Conservation (phyloP, 2,329 filamentous ascomycete genomes). For the Trichoderma oligosporum region DNA sequence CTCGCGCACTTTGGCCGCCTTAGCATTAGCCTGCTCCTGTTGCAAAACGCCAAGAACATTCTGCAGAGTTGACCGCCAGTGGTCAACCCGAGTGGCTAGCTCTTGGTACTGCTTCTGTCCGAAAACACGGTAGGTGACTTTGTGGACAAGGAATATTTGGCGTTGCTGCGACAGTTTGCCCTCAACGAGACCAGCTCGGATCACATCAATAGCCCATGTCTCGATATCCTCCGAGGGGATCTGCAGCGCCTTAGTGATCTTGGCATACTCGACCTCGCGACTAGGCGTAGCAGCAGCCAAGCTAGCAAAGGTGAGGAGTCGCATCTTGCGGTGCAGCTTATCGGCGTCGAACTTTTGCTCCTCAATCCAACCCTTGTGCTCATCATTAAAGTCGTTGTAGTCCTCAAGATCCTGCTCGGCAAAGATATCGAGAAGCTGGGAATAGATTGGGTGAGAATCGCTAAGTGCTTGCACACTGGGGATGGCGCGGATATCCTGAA, state of each 20-base stretch:
- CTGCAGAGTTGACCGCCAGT: slow-evolving; percentile 80
- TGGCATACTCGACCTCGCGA: slow-evolving; percentile 82
- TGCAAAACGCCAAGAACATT: slow-evolving; percentile 75
- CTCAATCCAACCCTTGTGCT: slow-evolving; percentile 82
- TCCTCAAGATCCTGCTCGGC: slow-evolving; percentile 91
- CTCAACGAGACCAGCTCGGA: slow-evolving; percentile 91
- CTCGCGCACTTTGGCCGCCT: slow-evolving; percentile 74
- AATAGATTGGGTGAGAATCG: slow-evolving; percentile 78
- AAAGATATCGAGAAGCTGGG: slow-evolving; percentile 92
- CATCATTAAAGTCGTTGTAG: slow-evolving; percentile 91
- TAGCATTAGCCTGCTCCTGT: slow-evolving; percentile 75
- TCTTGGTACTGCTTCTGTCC: slow-evolving; percentile 98
- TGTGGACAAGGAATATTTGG: slow-evolving; percentile 90
- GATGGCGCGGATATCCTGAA: slow-evolving; percentile 77
- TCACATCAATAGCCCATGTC: slow-evolving; percentile 98
- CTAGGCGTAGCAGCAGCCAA: slow-evolving; percentile 78
- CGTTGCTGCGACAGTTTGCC: slow-evolving; percentile 93
- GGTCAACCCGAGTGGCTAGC: slow-evolving; percentile 83
- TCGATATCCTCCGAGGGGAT: slow-evolving; percentile 82
- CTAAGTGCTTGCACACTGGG: slow-evolving; percentile 81
- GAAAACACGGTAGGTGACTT: slow-evolving; percentile 94
- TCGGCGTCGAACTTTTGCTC: slow-evolving; percentile 68
- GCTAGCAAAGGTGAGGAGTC: slow-evolving; percentile 86
- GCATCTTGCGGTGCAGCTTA: slow-evolving; percentile 88
- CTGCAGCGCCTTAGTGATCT: slow-evolving; percentile 80